Percentiles rank a stretch among this genome's conserved stretches.
Evolutionary conservation across 805 yeast genomes (phyloP).

Genomic region (Zygosaccharomyces bailii): DNA sequence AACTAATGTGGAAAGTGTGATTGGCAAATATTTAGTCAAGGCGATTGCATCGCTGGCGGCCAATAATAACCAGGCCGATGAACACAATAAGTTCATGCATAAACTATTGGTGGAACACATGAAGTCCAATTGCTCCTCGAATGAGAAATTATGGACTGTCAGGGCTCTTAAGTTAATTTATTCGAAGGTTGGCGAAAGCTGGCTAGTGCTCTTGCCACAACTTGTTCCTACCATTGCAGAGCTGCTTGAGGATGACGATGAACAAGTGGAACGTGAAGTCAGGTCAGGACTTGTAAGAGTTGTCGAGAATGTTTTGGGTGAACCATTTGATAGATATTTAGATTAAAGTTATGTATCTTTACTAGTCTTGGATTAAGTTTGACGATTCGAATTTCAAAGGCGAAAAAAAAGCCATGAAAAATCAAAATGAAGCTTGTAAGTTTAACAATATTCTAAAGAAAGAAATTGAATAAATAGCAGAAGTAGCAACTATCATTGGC

Average conservation of each 20-base stretch:
- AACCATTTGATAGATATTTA: conserved; percentile 82
- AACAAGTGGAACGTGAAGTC: conserved; percentile 85
- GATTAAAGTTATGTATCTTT: conserved; percentile 31
- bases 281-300: conserved; percentile 87
- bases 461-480: too few species aligned
- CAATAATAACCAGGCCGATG: conserved; percentile 61
- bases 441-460: too few species aligned
- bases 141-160: conserved; percentile 76
- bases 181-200: conserved; percentile 89
- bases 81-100: conserved; percentile 72
- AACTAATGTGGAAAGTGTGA: conserved; percentile 59
- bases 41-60: conserved; percentile 74
- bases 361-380: background rate
- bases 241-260: conserved; percentile 91
- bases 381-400: background rate
- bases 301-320: conserved; percentile 89
- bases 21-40: conserved; percentile 79
- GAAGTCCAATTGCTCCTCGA: conserved; percentile 54
- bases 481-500: too few species aligned
- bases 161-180: conserved; percentile 75
- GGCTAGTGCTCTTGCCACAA: conserved; percentile 89
- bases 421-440: too few species aligned
- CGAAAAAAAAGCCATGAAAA: too few species aligned
- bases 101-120: conserved; percentile 61
- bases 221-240: conserved; percentile 95